Evolutionary conservation across 2,329 filamentous ascomycete genomes (phyloP).

Genomic region (Colletotrichum lentis): DNA sequence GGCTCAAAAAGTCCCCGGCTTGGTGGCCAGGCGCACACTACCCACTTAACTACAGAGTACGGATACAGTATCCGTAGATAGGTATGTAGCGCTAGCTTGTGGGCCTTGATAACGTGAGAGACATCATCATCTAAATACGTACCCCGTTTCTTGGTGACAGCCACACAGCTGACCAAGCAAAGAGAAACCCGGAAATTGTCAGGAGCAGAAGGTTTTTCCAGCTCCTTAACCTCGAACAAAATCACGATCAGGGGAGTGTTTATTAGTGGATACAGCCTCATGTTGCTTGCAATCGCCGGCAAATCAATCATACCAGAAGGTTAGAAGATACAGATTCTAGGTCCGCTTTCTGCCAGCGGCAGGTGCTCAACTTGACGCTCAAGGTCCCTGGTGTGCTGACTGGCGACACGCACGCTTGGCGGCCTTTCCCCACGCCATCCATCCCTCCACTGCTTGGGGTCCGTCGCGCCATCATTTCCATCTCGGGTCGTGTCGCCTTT

Average conservation of each 20-base stretch:
- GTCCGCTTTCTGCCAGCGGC: too few relatives aligned
- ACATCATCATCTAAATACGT: too few relatives aligned
- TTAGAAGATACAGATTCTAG: too few relatives aligned
- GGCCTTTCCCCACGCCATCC: background rate
- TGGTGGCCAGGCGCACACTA: background rate
- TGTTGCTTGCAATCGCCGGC: too few relatives aligned
- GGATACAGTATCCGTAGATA: too few relatives aligned
- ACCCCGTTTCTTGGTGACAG: background rate
- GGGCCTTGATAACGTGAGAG: too few relatives aligned
- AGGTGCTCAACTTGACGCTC: too few relatives aligned
- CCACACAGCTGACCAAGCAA: background rate
- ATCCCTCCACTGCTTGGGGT: background rate
- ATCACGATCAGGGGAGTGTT: too few relatives aligned
- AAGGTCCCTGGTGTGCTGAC: too few relatives aligned
- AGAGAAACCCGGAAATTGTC: background rate
- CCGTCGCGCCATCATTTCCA: background rate
- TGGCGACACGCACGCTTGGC: background rate
- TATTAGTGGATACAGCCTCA: background rate
- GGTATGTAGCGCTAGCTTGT: background rate
- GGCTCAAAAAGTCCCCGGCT: background rate
- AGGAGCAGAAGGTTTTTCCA: background rate
- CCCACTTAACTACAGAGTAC: too few relatives aligned
- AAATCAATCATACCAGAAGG: background rate
- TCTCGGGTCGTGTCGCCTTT: background rate
- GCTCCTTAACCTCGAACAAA: constrained; percentile 6